A percentile compares a stretch with the other conserved stretches of the same genome.
phyloP scores from a whole-genome alignment of 129 eudicot species.

The Centaurea solstitialis region DNA sequence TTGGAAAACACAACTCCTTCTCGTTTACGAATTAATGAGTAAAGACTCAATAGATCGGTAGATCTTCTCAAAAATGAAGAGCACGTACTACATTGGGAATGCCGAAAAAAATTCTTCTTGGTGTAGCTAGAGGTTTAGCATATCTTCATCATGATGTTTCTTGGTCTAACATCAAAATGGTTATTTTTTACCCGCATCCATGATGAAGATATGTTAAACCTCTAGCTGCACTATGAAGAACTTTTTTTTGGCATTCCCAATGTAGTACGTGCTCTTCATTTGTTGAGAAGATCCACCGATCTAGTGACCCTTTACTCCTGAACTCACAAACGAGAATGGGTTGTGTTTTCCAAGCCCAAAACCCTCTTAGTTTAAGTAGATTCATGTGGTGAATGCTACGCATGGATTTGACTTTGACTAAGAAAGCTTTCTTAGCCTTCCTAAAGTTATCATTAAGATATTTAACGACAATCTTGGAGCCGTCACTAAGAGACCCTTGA shows the following conservation, averaged over 20 bases:
- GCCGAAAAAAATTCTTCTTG: neutral
- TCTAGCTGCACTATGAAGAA: conserved; percentile 10
- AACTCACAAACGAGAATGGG: too few relatives aligned
- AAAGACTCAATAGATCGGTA: too few relatives aligned
- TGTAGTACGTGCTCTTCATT: too few relatives aligned
- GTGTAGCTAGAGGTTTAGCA: conserved; percentile 35
- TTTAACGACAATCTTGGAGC: conserved; percentile 24
- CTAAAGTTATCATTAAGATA: conserved; percentile 19
- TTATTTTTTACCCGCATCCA: conserved; percentile 35
- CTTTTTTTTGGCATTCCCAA: neutral
- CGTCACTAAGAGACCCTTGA: conserved; percentile 28
- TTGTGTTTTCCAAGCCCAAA: too few relatives aligned
- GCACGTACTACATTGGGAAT: neutral
- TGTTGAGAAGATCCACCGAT: too few relatives aligned
- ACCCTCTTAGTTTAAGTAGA: too few relatives aligned
- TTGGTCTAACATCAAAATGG: conserved; percentile 31
- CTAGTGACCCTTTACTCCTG: too few relatives aligned
- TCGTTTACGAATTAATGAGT: too few relatives aligned
- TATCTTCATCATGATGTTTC: conserved; percentile 41
- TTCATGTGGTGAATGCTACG: too few relatives aligned
- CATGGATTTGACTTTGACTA: conserved; percentile 40
- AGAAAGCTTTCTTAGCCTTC: conserved; percentile 37
- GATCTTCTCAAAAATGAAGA: too few relatives aligned
- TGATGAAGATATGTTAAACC: conserved; percentile 42
- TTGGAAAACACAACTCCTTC: too few relatives aligned